A percentile compares a stretch with the other conserved stretches of the same genome.
These are phyloP conservation scores for Paramecium bursaria DNA, from an alignment of 73 alveolate species.

Conservation along the genomic window DNA sequence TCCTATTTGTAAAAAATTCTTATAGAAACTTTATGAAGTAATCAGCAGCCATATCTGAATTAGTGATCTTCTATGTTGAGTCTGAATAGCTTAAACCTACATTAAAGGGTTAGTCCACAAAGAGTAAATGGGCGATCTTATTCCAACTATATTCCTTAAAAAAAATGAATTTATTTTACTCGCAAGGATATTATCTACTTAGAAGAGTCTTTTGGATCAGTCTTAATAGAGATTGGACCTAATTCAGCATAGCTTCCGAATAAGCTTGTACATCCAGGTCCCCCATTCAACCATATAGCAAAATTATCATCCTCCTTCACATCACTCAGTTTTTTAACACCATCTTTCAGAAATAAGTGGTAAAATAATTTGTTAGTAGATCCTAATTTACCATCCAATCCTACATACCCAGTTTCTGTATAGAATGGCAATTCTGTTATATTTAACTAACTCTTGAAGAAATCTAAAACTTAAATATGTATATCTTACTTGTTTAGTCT, in stretches of 20 bases:
- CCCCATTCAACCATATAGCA: constrained; percentile 94
- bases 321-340: no score
- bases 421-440: no score
- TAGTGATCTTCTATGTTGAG: background rate
- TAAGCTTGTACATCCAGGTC: constrained; percentile 95
- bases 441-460: no score
- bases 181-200: constrained; percentile 74
- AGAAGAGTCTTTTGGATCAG: constrained; percentile 69
- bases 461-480: no score
- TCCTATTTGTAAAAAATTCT: background rate
- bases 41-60: constrained; percentile 36
- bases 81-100: constrained; percentile 76
- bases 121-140: constrained; percentile 84
- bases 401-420: constrained; percentile 38
- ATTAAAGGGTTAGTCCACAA: constrained; percentile 89
- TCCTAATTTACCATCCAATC: background rate
- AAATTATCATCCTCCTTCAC: constrained; percentile 61
- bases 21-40: constrained; percentile 7
- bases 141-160: constrained; percentile 58
- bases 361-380: constrained; percentile 15
- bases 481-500: background rate
- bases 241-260: constrained; percentile 83
- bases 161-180: background rate
- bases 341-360: background rate
- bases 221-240: constrained; percentile 81